Percentiles rank a stretch among this genome's conserved stretches.
These are phyloP conservation scores for Rhododendron kiyosumense DNA, from an alignment of 148 eudicot genomes.

Conservation along the genomic window DNA sequence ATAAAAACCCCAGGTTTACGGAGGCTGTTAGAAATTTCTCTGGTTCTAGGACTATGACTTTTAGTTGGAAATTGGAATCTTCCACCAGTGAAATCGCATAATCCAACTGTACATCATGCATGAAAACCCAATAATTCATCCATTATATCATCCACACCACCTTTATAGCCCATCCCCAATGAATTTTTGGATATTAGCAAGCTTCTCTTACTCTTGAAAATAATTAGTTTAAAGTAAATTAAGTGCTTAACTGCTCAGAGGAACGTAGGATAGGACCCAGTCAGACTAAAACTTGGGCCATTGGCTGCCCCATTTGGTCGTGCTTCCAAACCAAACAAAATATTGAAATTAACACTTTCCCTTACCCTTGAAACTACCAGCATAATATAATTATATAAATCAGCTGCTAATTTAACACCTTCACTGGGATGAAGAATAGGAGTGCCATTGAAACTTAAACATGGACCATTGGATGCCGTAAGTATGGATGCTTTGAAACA, in stretches of 20 bases:
- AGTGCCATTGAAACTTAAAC: no score
- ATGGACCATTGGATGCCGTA: no score
- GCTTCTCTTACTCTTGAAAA: neutral
- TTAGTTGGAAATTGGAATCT: neutral
- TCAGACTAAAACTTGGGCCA: neutral
- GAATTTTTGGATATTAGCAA: neutral
- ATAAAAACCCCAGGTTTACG: neutral
- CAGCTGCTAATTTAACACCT: no score
- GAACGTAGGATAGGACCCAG: neutral
- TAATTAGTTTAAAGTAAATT: neutral
- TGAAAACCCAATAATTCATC: neutral
- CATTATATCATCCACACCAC: neutral
- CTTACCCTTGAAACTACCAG: no score
- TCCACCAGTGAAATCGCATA: neutral
- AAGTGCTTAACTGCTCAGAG: neutral
- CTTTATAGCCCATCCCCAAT: neutral
- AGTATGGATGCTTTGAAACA: no score
- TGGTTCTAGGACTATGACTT: neutral
- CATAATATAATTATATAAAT: no score
- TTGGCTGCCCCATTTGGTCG: neutral
- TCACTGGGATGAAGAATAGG: no score
- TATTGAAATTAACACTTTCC: no score
- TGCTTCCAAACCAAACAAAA: neutral
- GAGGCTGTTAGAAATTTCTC: neutral
- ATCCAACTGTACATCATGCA: neutral